Conservation (phyloP, 2,329 filamentous ascomycete genomes). For the Tolypocladium nubicola region DNA sequence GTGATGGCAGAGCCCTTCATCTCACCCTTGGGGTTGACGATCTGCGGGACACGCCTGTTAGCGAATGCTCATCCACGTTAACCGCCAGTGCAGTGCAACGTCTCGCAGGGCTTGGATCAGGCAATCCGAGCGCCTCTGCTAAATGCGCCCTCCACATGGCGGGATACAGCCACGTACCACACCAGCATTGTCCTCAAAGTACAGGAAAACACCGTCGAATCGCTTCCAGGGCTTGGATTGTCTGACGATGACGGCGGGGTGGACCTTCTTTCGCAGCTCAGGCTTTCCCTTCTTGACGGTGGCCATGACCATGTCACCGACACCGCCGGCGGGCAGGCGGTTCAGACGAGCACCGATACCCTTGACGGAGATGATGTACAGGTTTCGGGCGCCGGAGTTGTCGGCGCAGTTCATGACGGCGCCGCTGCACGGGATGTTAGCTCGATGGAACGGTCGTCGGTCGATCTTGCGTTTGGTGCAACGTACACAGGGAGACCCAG, state of each 20-base stretch:
- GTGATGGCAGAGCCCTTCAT: conserved; percentile 99
- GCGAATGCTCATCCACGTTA: conserved; percentile 7
- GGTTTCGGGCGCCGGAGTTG: conserved; percentile 97
- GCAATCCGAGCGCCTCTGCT: background rate
- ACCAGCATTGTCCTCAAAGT: conserved; percentile 99
- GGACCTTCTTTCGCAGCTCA: conserved; percentile 99
- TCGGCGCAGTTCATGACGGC: conserved; percentile 99
- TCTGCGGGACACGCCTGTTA: conserved; percentile 44
- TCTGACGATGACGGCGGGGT: conserved; percentile 97
- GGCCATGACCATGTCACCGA: conserved; percentile 99
- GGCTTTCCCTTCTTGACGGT: conserved; percentile 99
- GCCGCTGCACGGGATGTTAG: conserved; percentile 50
- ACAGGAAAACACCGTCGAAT: conserved; percentile 96
- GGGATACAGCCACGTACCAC: conserved; percentile 55
- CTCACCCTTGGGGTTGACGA: conserved; percentile 99
- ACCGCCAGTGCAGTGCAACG: background rate
- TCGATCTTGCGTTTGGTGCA: conserved; percentile 1
- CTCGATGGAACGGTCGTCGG: background rate
- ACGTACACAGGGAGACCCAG: conserved; percentile 99
- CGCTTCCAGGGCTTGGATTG: conserved; percentile 99
- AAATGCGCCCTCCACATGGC: background rate
- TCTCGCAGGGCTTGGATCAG: background rate
- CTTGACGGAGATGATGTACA: conserved; percentile 99
- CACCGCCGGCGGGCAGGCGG: conserved; percentile 92
- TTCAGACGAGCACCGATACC: conserved; percentile 96